phyloP scores from a whole-genome alignment of 345 rosid genomes.

The Populus nigra region DNA sequence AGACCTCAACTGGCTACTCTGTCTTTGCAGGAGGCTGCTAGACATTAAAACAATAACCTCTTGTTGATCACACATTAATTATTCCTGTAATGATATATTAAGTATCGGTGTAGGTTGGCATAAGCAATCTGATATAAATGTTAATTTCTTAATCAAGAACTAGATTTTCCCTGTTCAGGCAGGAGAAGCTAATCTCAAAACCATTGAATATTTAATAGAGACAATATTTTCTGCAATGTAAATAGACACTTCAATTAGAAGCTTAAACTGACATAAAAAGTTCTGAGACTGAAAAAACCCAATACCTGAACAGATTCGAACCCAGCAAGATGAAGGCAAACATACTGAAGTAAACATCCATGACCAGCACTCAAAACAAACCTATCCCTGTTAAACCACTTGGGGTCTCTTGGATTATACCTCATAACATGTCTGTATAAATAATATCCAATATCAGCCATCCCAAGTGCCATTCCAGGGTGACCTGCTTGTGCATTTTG shows the following conservation, averaged over 20 bases:
- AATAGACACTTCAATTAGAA: too few species aligned
- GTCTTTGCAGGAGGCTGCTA: too few species aligned
- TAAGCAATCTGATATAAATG: neutral
- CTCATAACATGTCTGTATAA: slow-evolving; percentile 34
- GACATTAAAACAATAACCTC: too few species aligned
- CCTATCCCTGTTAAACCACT: slow-evolving; percentile 42
- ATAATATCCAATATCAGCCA: slow-evolving; percentile 36
- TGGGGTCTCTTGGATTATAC: slow-evolving; percentile 32
- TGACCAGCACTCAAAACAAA: slow-evolving; percentile 48
- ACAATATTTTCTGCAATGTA: too few species aligned
- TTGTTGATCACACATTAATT: too few species aligned
- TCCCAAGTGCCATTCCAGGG: slow-evolving; percentile 58
- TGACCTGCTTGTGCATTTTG: slow-evolving; percentile 61
- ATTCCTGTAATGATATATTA: neutral
- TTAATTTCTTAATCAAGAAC: neutral
- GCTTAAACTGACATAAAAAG: too few species aligned
- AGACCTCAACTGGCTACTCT: too few species aligned
- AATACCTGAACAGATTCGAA: slow-evolving; percentile 32
- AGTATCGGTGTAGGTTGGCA: neutral
- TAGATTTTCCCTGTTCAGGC: neutral
- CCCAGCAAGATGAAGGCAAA: slow-evolving; percentile 42
- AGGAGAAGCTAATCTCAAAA: neutral
- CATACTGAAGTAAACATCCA: slow-evolving; percentile 44
- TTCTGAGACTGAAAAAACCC: too few species aligned
- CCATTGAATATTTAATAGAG: too few species aligned